These are phyloP conservation scores for Trametes punicea DNA, from an alignment of 768 basidiomycete genomes.

Conservation along the genomic window DNA sequence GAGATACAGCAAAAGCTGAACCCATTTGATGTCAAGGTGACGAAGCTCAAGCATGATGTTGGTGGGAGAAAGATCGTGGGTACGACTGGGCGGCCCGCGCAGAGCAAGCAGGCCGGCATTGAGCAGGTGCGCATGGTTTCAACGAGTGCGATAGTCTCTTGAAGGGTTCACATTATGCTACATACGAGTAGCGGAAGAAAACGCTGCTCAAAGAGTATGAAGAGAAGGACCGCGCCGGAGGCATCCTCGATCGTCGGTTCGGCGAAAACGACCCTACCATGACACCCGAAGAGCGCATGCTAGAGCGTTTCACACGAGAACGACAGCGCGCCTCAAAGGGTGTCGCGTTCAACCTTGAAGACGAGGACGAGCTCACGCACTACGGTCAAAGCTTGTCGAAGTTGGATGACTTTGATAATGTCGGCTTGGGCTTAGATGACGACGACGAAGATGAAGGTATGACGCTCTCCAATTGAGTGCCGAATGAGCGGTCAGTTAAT, in stretches of 20 bases:
- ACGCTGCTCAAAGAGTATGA: constrained; percentile 86
- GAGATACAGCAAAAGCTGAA: constrained; percentile 86
- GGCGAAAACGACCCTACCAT: constrained; percentile 93
- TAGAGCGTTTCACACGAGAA: constrained; percentile 93
- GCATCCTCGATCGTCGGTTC: constrained; percentile 90
- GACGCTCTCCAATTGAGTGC: background rate
- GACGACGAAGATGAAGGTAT: constrained; percentile 49
- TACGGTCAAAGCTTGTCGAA: constrained; percentile 87
- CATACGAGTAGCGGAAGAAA: constrained; percentile 65
- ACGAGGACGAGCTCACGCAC: constrained; percentile 88
- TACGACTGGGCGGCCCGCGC: constrained; percentile 74
- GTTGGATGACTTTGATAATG: constrained; percentile 78
- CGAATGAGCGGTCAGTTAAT: too few species aligned
- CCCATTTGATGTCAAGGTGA: constrained; percentile 92
- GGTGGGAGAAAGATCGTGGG: constrained; percentile 87
- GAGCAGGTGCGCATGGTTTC: constrained; percentile 65
- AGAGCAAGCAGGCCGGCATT: constrained; percentile 86
- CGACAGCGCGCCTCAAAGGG: constrained; percentile 76
- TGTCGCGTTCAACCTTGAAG: constrained; percentile 83
- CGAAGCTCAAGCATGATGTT: constrained; percentile 89
- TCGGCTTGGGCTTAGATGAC: constrained; percentile 54
- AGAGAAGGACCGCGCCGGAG: constrained; percentile 76
- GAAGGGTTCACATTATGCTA: background rate
- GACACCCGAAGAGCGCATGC: constrained; percentile 95
- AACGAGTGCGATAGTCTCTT: too few species aligned